Evolutionary conservation across 2,329 filamentous ascomycete genomes (phyloP), one percentile per base, ranked within the genome.

Genomic region (Didymella glomerata): DNA sequence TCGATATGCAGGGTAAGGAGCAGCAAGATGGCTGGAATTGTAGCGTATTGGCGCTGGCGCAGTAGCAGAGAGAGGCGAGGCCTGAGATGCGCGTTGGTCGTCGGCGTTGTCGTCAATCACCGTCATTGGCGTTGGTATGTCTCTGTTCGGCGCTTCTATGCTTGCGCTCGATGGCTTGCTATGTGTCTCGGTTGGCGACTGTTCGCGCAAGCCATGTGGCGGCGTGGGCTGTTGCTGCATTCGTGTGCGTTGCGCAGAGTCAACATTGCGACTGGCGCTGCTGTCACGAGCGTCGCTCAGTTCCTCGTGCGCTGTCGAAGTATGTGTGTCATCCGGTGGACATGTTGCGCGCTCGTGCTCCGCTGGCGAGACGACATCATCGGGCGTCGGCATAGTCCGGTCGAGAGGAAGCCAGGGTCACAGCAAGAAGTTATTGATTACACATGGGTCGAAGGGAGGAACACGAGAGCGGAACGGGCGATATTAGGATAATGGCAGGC

Each of bases 351-450:
- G 82, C 69, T 76, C 72, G 65, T 76, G 76, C 79, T 79, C 70
- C 56, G 64, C 61, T 40, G 68, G 77, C 68, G 77, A 75, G 68
- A 75, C 75, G 68, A 79, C 71, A 76, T 76, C 73, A 75, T 76
- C 74, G 72, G 79, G 77, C 76, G 81, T 83, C 70, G 82, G 82
- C 82, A 84, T 84, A 76, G 74, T 78, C 66, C 62, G 61, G 48
- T 61, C 48, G 56, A 59, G 51, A 56, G 53, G 74, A 48, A 48
- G 73, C 70, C 68, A 71, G 69, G 67, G 56, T 69, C 65, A 69
- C 66, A 64, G 57, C 60, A 62, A 45, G 27, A n/a, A 49, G 25
- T 49, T 58, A 34, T 61, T 54, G 59, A 56, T 58, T 61, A 66
- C 55, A 66, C 66, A 69, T 71, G 63, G 48, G 58, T 64, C 44